Percentiles rank a stretch among this genome's conserved stretches.
Evolutionary conservation across 2,329 filamentous ascomycete genomes (phyloP).

Genomic region (Sordariomycetes sp.): DNA sequence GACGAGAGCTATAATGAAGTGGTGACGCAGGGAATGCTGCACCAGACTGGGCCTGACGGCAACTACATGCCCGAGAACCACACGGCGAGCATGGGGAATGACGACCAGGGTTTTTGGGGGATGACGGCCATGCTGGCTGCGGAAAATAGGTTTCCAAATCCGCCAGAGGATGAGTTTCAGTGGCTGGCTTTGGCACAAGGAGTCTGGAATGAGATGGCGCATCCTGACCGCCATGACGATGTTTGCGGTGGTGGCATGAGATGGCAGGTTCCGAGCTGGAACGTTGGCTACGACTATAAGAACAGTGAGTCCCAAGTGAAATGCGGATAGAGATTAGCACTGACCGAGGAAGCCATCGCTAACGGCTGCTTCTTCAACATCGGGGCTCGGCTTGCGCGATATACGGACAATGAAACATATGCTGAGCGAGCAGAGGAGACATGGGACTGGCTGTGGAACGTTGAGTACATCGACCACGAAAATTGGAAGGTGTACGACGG

Average conservation of each 20-base stretch:
- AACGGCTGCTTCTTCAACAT: conserved; percentile 58
- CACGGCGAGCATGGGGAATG: conserved; percentile 46
- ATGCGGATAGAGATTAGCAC: conserved; percentile 4
- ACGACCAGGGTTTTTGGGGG: conserved; percentile 60
- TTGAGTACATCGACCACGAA: conserved; percentile 50
- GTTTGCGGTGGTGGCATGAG: conserved; percentile 53
- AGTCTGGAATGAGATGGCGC: too few relatives aligned
- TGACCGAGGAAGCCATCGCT: conserved; percentile 37
- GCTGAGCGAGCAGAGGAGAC: conserved; percentile 50
- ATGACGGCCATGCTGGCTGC: conserved; percentile 53
- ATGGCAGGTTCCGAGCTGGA: conserved; percentile 69
- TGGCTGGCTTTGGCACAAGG: conserved; percentile 51
- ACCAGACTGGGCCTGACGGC: conserved; percentile 41
- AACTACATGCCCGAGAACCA: conserved; percentile 49
- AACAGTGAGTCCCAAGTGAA: conserved; percentile 30
- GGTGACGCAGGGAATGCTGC: conserved; percentile 39
- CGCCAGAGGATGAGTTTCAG: conserved; percentile 34
- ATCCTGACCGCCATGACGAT: too few relatives aligned
- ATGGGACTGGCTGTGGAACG: conserved; percentile 50
- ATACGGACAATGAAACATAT: conserved; percentile 59
- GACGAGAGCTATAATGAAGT: conserved; percentile 47
- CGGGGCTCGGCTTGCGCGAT: conserved; percentile 60
- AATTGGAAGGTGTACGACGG: conserved; percentile 58
- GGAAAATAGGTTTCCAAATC: conserved; percentile 47
- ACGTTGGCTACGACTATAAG: conserved; percentile 70